Conservation (phyloP, 768 basidiomycete genomes). For the Mycena galericulata region DNA sequence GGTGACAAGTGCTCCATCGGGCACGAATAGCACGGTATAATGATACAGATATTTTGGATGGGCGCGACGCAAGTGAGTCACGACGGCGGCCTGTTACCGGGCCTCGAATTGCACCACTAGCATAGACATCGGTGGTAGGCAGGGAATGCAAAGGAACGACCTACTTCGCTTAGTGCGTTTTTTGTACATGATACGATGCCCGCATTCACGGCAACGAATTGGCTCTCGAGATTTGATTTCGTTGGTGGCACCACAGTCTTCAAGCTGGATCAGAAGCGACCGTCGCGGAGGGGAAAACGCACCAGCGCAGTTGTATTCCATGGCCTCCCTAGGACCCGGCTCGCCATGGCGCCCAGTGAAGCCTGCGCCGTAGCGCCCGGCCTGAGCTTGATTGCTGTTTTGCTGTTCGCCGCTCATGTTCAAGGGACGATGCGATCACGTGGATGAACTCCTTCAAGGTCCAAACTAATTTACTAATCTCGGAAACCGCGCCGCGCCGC, state of each 20-base stretch:
- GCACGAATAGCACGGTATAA: constrained; percentile 5
- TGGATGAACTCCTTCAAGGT: background rate
- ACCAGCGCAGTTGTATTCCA: constrained; percentile 93
- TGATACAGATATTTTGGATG: constrained; percentile 30
- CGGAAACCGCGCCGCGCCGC: too few species aligned
- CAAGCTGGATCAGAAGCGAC: constrained; percentile 12
- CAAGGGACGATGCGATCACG: constrained; percentile 5
- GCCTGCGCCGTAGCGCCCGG: constrained; percentile 21
- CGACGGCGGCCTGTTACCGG: constrained; percentile 56
- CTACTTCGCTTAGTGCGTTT: constrained; percentile 93
- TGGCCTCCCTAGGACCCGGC: constrained; percentile 68
- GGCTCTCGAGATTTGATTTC: constrained; percentile 92
- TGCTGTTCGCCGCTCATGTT: constrained; percentile 13
- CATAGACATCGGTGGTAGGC: constrained; percentile 6
- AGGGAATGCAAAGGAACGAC: constrained; percentile 43
- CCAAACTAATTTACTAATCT: too few species aligned
- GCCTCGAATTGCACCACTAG: constrained; percentile 90
- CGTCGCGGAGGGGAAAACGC: constrained; percentile 36
- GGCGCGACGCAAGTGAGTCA: constrained; percentile 34
- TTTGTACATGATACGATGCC: constrained; percentile 99
- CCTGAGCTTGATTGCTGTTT: constrained; percentile 17
- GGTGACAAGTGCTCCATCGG: constrained; percentile 47
- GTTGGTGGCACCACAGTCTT: constrained; percentile 94
- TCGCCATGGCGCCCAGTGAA: too few species aligned
- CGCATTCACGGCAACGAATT: constrained; percentile 96